Percentiles rank a stretch among this genome's conserved stretches.
phyloP scores from a whole-genome alignment of 805 yeast species.

The Kodamaea kaohsiungensis region DNA sequence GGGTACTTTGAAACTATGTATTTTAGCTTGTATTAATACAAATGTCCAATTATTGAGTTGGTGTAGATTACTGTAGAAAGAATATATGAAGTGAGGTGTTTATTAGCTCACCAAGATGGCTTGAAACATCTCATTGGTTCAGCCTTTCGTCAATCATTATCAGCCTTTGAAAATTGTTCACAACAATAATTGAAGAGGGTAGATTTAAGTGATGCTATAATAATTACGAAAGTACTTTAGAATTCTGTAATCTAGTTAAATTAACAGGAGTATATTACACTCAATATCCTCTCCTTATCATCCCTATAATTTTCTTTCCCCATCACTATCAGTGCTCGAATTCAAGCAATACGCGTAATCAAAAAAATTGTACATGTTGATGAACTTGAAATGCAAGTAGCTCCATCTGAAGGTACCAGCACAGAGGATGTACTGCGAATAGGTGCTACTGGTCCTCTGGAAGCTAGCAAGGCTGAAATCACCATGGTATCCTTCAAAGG shows the following conservation, averaged over 20 bases:
- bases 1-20: background rate
- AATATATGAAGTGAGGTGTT: no score
- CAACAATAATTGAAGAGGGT: no score
- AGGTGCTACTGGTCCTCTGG: background rate
- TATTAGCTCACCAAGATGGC: no score
- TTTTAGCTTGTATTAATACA: slow-evolving; percentile 1
- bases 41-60: background rate
- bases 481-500: slow-evolving; percentile 1
- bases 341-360: background rate
- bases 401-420: background rate
- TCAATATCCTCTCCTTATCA: background rate
- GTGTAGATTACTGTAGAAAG: background rate
- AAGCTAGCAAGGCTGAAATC: background rate
- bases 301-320: background rate
- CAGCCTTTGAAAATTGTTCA: no score
- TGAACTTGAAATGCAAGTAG: background rate
- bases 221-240: no score
- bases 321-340: background rate
- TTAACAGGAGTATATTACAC: no score
- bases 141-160: no score
- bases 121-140: no score
- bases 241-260: no score
- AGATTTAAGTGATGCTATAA: no score
- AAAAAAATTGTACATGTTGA: background rate
- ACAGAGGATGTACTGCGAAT: background rate